Evolutionary conservation across 2,329 filamentous ascomycete species (phyloP), one percentile per base, ranked within the genome.

Genomic region (Botrytis fragariae): DNA sequence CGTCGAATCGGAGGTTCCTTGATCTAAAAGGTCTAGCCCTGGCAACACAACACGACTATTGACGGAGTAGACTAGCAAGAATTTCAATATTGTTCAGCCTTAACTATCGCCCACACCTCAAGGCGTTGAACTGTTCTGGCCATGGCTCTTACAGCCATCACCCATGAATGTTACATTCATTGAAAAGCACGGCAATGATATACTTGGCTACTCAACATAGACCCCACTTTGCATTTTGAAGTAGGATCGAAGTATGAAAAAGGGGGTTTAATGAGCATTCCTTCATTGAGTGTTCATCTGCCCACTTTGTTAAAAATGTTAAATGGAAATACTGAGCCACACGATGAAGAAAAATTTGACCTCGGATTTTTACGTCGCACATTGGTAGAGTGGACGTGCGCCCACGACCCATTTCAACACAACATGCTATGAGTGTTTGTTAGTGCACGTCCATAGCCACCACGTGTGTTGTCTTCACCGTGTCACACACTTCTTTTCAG

Each of bases 31-130:
- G 6, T 69, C 32, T 69, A 61, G 39, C 71, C 71, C 63, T 72
- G 71, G 61, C 63, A 39, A 48, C 63, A 69, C 32, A 62, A 44
- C 29, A 45, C 51, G 63, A 72, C 71, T 72, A 72, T 72, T 62
- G 71, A 72, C 51, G 48, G 18, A 68, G 32, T 68, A 61, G 39
- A 37, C 44, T 22, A n/a, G 37, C 54, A 62, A 25, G 42, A 51
- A 69, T 61, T 39, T 61, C 63, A 59, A 69, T 61, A 57, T 44
- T 71, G 51, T 54, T 65, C 69, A 69, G 65, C 65, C 65, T 69
- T 32, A 42, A 42, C 65, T 18, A 42, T 42, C 10, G 22, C n/a
- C 48, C 65, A 32, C 65, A 54, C 20, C 25, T 7, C 39, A 8
- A 67, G 22, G 25, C n/a, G n/a, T 57, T 54, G 48, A 57, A 68